Conservation (phyloP, 164 flowering plant species). For the Magnolia officinalis region DNA sequence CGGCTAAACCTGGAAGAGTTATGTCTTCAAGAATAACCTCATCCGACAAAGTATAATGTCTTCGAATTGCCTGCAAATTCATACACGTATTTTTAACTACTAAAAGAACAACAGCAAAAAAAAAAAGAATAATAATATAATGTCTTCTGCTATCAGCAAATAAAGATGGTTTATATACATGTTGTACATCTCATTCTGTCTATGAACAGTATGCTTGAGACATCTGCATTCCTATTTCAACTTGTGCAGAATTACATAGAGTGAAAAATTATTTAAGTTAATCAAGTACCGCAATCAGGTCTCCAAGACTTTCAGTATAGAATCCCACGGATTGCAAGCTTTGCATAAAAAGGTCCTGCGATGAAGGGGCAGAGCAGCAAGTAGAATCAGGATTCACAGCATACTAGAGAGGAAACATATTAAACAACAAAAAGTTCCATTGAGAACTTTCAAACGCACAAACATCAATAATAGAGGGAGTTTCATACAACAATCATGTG, state of each 20-base stretch:
- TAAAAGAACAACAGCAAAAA: neutral
- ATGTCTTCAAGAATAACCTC: slow-evolving; percentile 84
- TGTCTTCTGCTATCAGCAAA: neutral
- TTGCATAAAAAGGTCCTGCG: slow-evolving; percentile 87
- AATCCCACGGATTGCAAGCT: slow-evolving; percentile 81
- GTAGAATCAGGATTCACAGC: neutral
- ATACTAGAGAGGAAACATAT: neutral
- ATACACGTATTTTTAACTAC: neutral
- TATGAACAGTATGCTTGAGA: neutral
- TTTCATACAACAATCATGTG: neutral
- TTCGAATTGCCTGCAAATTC: slow-evolving; percentile 55
- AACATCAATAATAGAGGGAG: neutral
- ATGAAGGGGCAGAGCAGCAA: neutral
- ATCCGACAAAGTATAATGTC: slow-evolving; percentile 47
- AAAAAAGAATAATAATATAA: neutral
- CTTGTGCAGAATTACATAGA: neutral
- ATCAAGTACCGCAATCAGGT: slow-evolving; percentile 70
- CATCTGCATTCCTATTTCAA: neutral
- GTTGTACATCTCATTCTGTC: neutral
- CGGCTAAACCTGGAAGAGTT: slow-evolving; percentile 88
- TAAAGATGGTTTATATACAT: neutral
- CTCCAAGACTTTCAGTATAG: slow-evolving; percentile 57
- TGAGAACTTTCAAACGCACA: neutral
- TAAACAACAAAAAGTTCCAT: neutral
- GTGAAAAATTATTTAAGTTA: neutral